Evolutionary conservation across 2,329 filamentous ascomycete species (phyloP), one percentile per base, ranked within the genome.

Genomic region (Magnaporthiopsis poae): DNA sequence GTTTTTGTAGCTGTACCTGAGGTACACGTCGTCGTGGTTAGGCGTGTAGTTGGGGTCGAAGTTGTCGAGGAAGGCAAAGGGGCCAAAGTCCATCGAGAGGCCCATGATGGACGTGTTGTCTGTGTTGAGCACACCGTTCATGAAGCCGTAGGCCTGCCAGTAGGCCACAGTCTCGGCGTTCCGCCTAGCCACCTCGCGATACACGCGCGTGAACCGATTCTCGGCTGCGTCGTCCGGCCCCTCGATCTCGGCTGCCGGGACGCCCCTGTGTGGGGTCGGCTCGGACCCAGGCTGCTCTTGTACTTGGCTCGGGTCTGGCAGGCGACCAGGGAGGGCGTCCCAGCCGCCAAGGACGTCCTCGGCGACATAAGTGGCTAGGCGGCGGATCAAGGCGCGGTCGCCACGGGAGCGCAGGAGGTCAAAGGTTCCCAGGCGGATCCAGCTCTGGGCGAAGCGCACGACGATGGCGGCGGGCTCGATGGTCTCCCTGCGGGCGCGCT

Each of bases 81-180:
- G 95, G 0, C 95, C 95, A 74, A 93, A 99, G 77, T 99, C 95
- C 69, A 99, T 89, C 7, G 90, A 94, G 0, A 99, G 80, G 0
- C 95, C 95, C 66, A 88, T 88, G 64, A 99, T 84, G 0, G 92
- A 96, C 0, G 95, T 99, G 76, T 99, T 99, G 75, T 99, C 95
- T 0, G 95, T 98, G 77, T 99, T 99, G 67, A 99, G 81, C 4
- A 99, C 95, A 62, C 95, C 95, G 73, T 99, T 99, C 84, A 96
- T 98, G 79, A 99, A 99, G n/a, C 92, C 95, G 73, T 98, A 98
- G 0, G 92, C 92, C 79, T 99, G 96, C 94, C 95, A 98, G 71
- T 89, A 86, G 13, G 95, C 95, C 1, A 98, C 93, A 0, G 90
- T 96, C 67, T 84, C 82, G 1, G 95, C 95, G 74, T 97, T 99